Percentiles rank a stretch among this genome's conserved stretches.
Conservation (phyloP, 2,329 filamentous ascomycete species). For the Ophiostoma piceae region DNA sequence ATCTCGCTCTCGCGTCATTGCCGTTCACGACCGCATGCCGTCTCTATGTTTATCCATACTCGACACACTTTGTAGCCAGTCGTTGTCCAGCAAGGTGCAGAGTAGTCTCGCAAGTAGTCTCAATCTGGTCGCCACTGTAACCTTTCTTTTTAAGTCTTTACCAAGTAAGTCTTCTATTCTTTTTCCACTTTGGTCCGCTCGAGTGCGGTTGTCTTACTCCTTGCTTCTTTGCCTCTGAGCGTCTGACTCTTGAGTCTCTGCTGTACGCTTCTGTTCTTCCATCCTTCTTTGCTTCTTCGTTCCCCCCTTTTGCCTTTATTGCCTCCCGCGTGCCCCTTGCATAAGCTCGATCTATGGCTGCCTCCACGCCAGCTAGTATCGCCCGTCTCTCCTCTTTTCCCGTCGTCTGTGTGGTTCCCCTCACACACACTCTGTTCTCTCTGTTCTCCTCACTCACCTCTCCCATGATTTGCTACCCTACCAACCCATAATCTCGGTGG, state of each 20-base stretch:
- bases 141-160: not conserved
- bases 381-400: not conserved
- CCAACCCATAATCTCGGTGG: not conserved
- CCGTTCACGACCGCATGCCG: not conserved
- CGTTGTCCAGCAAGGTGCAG: too few relatives aligned
- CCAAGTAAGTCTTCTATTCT: too few relatives aligned
- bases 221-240: not conserved
- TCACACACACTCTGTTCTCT: not conserved
- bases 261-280: not conserved
- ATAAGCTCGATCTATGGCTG: conserved; percentile 1
- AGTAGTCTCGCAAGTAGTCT: not conserved
- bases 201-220: not conserved
- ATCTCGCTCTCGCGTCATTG: not conserved
- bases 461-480: not conserved
- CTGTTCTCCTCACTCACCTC: not conserved
- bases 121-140: not conserved
- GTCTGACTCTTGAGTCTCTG: not conserved
- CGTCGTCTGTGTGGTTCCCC: not conserved
- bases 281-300: not conserved
- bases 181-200: not conserved
- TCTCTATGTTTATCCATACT: not conserved
- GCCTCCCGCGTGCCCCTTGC: not conserved
- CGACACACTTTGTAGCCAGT: not conserved
- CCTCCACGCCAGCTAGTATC: not conserved
- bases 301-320: not conserved